Base-by-base conservation (phyloP, 371 early-diverging fungal species). In the Lichtheimia hyalospora region DNA sequence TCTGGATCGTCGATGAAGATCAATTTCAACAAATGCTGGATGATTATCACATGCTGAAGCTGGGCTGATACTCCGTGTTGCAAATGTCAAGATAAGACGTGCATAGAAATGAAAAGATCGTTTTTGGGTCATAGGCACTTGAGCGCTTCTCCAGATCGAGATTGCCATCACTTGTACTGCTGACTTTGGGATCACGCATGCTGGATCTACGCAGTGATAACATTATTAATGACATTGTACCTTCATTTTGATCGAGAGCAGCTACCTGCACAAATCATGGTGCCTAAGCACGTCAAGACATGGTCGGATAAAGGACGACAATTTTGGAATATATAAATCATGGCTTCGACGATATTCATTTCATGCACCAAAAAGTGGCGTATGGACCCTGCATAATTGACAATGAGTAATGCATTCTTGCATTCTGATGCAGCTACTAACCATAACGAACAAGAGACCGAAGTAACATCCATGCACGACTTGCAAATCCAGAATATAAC, bases 231-330 rank as follows among this genome's bases (percentile, higher is more conserved):
- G 34, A 8, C 25, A 39, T 15, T 46, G 21, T 46, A 15, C 0
- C 16, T 18, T 46, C 5, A 18, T 10, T 14, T 10, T 46, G 4
- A 46, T 46, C 21, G 7, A 46, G n/a, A 7, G 21, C 46, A 46
- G 10, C 16, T 46, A 69, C 70, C 70, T 43, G 71, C 57, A 40
- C 62, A 55, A 5, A 67, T 54, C 50, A 79, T 51, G 6, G 63
- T 61, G 8, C 76, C 79, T 5, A 79, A 28, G n/a, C 76, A 79
- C 0, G 63, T 60, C 57, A 75, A 54, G 6, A 69, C 62, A 48
- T 66, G 66, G 16, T 75, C 76, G 3, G 71, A 46, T 21, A 72
- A 49, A 5, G 63, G 60, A 12, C 61, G 67, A n/a, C 61, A 61
- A 15, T 68, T 55, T 52, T 74, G 74, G 42, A 66, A 67, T 23